Evolutionary conservation across 768 basidiomycete species (phyloP), one percentile per base, ranked within the genome.

Genomic region (Clathrus columnatus): DNA sequence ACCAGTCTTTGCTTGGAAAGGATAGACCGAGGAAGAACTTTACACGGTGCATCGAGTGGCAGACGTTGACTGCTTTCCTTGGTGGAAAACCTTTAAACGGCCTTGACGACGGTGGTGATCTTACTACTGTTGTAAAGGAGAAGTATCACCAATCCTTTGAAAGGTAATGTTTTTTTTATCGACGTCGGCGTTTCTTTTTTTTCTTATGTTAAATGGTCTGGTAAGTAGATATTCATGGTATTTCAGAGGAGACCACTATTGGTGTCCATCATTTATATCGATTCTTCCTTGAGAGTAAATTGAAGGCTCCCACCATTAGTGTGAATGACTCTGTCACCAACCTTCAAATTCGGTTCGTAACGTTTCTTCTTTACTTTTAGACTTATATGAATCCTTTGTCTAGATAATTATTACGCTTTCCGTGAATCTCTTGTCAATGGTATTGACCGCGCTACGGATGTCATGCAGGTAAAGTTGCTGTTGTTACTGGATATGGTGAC

Each of bases 321-420:
- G 96, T 99, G 67, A 98, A 98, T 72, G 94, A 96, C 76, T 96
- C 95, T 4, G 96, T 99, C 67, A 99, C 96, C 62, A 99, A 99
- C 75, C n/a, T 96, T 92, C 69, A 99, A 99, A 79, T 99, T 99
- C 69, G 63, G 61, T 62, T 14, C 10, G 61, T 54, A 21, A 11
- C 16, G 8, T 48, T 18, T 17, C 47, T 48, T 18, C 36, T 11
- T 36, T 36, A n/a, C n/a, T 11, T 32, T 36, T 4, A 36, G 7
- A 17, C 17, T 48, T 17, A n/a, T 45, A 17, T 43, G 11, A 17
- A 17, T 4, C 17, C 17, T 24, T 23, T 48, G 16, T 20, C 7
- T 59, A 64, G 88, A 94, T 75, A 91, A 92, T 76, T 87, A 91
- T 74, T 99, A 99, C 70, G 96, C 96, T 59, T 99, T 96, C 76